Percentiles rank a stretch among this genome's conserved stretches.
These are phyloP conservation scores for Drosera spatulata DNA, from an alignment of 179 eudicot genomes.

Conservation along the genomic window DNA sequence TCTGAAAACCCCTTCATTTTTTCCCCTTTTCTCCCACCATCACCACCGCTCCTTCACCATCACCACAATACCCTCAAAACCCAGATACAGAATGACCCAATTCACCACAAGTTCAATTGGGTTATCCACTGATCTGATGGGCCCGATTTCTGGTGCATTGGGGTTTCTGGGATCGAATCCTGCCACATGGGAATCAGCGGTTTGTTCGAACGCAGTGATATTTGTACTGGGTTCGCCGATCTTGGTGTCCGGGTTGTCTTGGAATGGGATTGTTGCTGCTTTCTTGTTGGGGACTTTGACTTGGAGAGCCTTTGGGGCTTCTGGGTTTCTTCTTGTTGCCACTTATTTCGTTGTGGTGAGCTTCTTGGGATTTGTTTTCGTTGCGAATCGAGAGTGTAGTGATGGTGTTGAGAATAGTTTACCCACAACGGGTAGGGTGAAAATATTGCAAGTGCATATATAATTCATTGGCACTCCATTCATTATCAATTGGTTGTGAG, in stretches of 20 bases:
- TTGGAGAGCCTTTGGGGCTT: conserved; percentile 74
- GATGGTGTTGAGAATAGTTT: no score
- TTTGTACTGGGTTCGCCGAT: conserved; percentile 70
- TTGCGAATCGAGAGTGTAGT: no score
- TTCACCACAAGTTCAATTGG: conserved; percentile 20
- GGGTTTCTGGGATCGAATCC: conserved; percentile 43
- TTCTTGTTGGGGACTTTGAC: conserved; percentile 80
- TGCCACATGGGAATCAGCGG: conserved; percentile 77
- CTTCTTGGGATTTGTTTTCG: no score
- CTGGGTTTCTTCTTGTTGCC: conserved; percentile 83
- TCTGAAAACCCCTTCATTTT: background rate
- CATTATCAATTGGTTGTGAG: no score
- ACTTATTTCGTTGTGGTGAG: conserved; percentile 66
- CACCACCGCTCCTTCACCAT: background rate
- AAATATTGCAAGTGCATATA: no score
- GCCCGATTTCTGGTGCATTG: conserved; percentile 22
- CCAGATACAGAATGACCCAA: conserved; percentile 15
- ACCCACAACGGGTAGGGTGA: no score
- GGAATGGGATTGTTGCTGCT: conserved; percentile 70
- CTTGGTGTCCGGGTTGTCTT: conserved; percentile 57
- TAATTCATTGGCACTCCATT: no score
- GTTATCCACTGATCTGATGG: conserved; percentile 18
- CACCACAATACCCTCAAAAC: conserved; percentile 5
- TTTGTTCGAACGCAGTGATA: conserved; percentile 44
- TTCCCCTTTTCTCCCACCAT: background rate